Evolutionary conservation across 352 stramenopile species (phyloP), one percentile per base, ranked within the genome.

Genomic region (Pythium utonaiense): DNA sequence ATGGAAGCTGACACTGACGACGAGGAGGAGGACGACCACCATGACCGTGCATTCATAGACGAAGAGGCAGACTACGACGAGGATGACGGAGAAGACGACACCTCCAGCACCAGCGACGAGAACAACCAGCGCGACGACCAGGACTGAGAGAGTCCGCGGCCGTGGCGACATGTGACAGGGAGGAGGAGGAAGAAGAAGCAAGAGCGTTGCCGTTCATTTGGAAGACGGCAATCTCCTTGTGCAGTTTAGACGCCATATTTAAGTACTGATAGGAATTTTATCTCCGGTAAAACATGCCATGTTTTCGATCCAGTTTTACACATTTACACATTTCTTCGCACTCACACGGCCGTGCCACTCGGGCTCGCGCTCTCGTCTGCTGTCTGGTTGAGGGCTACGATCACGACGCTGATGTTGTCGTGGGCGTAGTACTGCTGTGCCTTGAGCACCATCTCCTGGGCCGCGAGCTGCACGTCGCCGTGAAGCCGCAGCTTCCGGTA

Each of bases 341-440:
- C 44, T 6, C 44, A 34, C n/a, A 52, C 30, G 3, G 48, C 48
- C 5, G 27, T 28, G n/a, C n/a, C 42, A 19, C 12, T 48, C 24
- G 38, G 34, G 30, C 22, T 33, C 22, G 38, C 38, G 40, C 13
- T 24, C 3, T 51, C 45, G 28, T 60, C 56, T 3, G 61, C 62
- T 16, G 71, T 53, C 59, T 95, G 86, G 61, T 95, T 93, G 24
- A 95, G 70, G 22, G 80, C 80, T 38, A 97, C 77, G 24, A 97
- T 84, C 45, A 97, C 78, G 42, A 94, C 87, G 49, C 80, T 95
- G 41, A 96, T 89, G 60, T 97, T 97, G 70, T 97, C 91, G 66
- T 96, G 87, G 6, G 86, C 89, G 45, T 90, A 91, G 61, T 96
- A 93, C 40, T 89, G 77, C 62, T 96, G 84, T 12, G 90, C 78